These are phyloP conservation scores for Nannizziopsis arthrosporioides DNA, from an alignment of 2,329 filamentous ascomycete species.

Conservation along the genomic window DNA sequence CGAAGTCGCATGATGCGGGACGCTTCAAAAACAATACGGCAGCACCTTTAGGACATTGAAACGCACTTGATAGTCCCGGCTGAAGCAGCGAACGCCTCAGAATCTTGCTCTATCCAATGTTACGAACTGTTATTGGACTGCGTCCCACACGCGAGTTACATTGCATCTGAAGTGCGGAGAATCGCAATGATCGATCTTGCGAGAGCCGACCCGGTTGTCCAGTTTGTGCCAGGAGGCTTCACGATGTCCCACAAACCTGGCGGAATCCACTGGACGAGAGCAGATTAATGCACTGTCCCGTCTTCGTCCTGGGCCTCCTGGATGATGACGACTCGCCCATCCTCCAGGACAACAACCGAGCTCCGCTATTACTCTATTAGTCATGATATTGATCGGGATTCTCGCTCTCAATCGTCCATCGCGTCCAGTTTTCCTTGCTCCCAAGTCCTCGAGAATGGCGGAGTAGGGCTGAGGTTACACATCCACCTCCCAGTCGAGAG, in stretches of 20 bases:
- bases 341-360: not conserved
- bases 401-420: too few relatives aligned
- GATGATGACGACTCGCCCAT: not conserved
- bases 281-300: too few relatives aligned
- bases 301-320: not conserved
- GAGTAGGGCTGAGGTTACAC: slow-evolving; percentile 12
- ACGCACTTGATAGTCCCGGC: not conserved
- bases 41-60: not conserved
- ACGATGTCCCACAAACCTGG: not conserved
- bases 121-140: too few relatives aligned
- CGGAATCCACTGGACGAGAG: too few relatives aligned
- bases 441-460: not conserved
- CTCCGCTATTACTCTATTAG: too few relatives aligned
- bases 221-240: not conserved
- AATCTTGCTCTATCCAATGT: too few relatives aligned
- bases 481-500: not conserved
- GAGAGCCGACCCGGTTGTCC: not conserved
- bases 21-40: not conserved
- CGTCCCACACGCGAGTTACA: not conserved
- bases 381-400: too few relatives aligned
- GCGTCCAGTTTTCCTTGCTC: not conserved
- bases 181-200: not conserved
- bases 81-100: too few relatives aligned
- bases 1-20: too few relatives aligned
- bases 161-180: not conserved